phyloP scores from a whole-genome alignment of 2,329 filamentous ascomycete species.

The Pezicula neosporulosa region DNA sequence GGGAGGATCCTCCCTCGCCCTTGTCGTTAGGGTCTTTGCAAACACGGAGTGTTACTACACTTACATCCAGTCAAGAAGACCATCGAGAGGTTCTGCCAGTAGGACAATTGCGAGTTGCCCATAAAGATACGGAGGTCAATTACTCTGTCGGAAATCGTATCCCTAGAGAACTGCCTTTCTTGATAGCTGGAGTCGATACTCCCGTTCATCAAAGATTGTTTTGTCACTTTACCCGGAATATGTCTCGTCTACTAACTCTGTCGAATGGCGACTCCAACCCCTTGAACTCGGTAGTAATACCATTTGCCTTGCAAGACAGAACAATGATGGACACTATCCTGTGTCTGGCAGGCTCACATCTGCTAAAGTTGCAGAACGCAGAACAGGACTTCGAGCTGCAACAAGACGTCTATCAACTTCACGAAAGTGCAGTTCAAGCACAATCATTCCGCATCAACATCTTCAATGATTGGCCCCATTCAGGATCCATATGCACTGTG shows the following conservation, averaged over 20 bases:
- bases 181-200: conserved; percentile 14
- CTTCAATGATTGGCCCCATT: not conserved
- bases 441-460: conserved; percentile 8
- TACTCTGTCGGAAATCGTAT: not conserved
- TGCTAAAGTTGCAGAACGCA: conserved; percentile 5
- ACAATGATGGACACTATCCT: conserved; percentile 16
- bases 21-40: no score
- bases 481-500: not conserved
- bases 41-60: no score
- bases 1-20: no score
- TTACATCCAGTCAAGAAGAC: no score
- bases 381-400: conserved; percentile 1
- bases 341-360: conserved; percentile 15
- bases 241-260: conserved; percentile 13
- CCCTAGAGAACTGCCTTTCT: conserved; percentile 7
- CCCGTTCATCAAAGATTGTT: conserved; percentile 13
- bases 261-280: conserved; percentile 9
- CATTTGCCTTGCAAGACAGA: conserved; percentile 13
- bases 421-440: conserved; percentile 4
- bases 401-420: conserved; percentile 10
- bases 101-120: not conserved
- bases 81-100: conserved; percentile 1
- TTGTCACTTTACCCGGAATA: conserved; percentile 12
- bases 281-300: conserved; percentile 12
- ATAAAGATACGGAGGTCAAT: not conserved